Evolutionary conservation across 495 filamentous ascomycete species (phyloP).

Genomic region (Evansstolkia leycettana): DNA sequence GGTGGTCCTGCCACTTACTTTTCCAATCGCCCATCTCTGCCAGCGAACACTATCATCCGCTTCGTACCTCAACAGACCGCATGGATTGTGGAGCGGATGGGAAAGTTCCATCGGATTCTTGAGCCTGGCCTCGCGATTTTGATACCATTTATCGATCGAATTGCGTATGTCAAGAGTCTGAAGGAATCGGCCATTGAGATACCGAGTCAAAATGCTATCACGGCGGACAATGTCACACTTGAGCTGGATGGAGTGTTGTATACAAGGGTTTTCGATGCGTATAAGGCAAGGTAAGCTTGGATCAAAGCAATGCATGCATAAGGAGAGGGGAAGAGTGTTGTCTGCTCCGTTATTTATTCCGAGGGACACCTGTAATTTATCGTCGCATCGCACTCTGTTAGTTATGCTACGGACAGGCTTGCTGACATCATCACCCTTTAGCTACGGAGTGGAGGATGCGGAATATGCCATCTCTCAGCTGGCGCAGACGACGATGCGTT

Average conservation of each 20-base stretch:
- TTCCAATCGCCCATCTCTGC: slow-evolving; percentile 51
- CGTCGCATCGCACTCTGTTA: too few species aligned
- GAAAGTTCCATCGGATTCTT: slow-evolving; percentile 84
- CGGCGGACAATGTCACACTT: slow-evolving; percentile 93
- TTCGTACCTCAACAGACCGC: slow-evolving; percentile 98
- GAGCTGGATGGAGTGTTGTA: slow-evolving; percentile 94
- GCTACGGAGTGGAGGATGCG: slow-evolving; percentile 96
- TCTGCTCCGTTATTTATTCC: too few species aligned
- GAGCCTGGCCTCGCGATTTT: slow-evolving; percentile 84
- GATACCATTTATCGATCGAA: slow-evolving; percentile 84
- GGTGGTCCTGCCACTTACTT: slow-evolving; percentile 35
- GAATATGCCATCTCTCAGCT: slow-evolving; percentile 98
- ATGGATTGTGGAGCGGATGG: slow-evolving; percentile 99
- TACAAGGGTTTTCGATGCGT: slow-evolving; percentile 91
- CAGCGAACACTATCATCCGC: slow-evolving; percentile 87
- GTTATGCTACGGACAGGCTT: too few species aligned
- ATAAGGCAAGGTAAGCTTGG: slow-evolving; percentile 69
- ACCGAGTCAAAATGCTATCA: slow-evolving; percentile 91
- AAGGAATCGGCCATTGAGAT: slow-evolving; percentile 97
- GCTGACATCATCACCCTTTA: slow-evolving; percentile 15
- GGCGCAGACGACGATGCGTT: slow-evolving; percentile 97
- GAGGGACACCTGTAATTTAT: too few species aligned
- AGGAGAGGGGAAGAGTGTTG: too few species aligned
- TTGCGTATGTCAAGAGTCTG: slow-evolving; percentile 93
- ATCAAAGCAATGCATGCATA: too few species aligned